A percentile compares a stretch with the other conserved stretches of the same genome.
phyloP scores from a whole-genome alignment of 2,329 filamentous ascomycete genomes.

The Venturia asperata region DNA sequence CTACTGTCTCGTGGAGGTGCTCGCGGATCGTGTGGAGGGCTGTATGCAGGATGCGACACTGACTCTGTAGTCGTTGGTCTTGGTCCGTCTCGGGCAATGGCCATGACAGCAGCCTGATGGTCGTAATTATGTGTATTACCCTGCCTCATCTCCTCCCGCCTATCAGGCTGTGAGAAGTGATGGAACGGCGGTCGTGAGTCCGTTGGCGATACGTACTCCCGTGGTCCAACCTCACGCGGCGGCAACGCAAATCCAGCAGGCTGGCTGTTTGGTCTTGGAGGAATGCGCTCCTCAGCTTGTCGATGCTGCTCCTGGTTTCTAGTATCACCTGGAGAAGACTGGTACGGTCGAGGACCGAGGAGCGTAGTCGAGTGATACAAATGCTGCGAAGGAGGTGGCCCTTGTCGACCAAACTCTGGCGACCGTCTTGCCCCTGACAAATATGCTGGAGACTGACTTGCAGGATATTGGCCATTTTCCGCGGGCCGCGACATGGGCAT shows the following conservation, averaged over 20 bases:
- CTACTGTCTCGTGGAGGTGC: constrained; percentile 10
- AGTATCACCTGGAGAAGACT: constrained; percentile 27
- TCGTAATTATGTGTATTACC: neutral
- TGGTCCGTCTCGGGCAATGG: constrained; percentile 27
- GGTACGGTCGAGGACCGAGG: constrained; percentile 10
- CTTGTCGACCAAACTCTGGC: constrained; percentile 15
- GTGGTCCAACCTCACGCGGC: constrained; percentile 21
- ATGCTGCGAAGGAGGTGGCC: constrained; percentile 12
- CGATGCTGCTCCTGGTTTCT: constrained; percentile 26
- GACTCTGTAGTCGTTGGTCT: constrained; percentile 35
- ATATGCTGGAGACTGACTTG: constrained; percentile 7
- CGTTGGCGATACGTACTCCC: neutral
- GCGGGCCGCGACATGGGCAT: neutral
- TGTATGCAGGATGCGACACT: constrained; percentile 33
- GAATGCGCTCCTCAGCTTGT: constrained; percentile 24
- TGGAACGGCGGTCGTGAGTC: constrained; percentile 12
- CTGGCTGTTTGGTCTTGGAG: constrained; percentile 36
- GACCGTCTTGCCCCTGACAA: constrained; percentile 14
- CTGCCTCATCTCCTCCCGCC: constrained; percentile 8
- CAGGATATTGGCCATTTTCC: constrained; percentile 17
- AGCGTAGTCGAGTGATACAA: constrained; percentile 3
- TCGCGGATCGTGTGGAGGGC: constrained; percentile 26
- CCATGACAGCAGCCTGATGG: constrained; percentile 21
- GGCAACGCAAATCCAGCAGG: constrained; percentile 28
- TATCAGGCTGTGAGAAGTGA: constrained; percentile 1